Evolutionary conservation across 805 yeast species (phyloP), one percentile per base, ranked within the genome.

Genomic region (Candida maltosa): DNA sequence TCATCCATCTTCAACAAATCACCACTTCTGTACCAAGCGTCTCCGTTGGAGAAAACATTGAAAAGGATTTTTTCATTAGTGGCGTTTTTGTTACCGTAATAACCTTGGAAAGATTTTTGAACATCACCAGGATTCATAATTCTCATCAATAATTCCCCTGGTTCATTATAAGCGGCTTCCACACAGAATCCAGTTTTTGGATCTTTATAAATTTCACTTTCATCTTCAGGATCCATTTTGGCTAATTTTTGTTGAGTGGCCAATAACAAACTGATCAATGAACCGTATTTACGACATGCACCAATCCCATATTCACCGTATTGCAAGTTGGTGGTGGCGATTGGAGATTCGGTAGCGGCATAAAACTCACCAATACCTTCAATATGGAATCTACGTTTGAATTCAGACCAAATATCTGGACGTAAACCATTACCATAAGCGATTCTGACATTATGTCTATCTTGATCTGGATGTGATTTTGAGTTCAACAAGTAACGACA

Each of bases 351-450:
- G 1, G 96, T 87, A 2, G 96, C 83, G 1, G 95, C 95, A 59
- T 89, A 89, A 52, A 91, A 89, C 56, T 89, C 97, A 11, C 95
- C 95, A 40, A 89, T 73, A 4, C 76, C 82, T 18, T 72, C 65
- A 40, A 89, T 82, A 39, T 78, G 73, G 67, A 89, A 89, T 41
- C 95, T 69, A 16, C 71, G 60, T 58, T 87, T 87, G 62, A 89
- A 85, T 35, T 78, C 77, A 39, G 54, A 60, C 97, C 97, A 89
- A 37, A 91, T 83, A 52, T 91, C 97, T 7, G 79, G 76, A 48
- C 97, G 76, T 46, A 89, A 66, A 0, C 97, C 97, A 58, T 91
- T 89, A 28, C 97, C 97, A 55, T 80, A 80, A 0, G 96, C 97
- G 28, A 80, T 76, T 27, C 62, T 60, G 8, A 85, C 80, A 4